phyloP scores from a whole-genome alignment of 345 rosid genomes.

The Microthlaspi erraticum region DNA sequence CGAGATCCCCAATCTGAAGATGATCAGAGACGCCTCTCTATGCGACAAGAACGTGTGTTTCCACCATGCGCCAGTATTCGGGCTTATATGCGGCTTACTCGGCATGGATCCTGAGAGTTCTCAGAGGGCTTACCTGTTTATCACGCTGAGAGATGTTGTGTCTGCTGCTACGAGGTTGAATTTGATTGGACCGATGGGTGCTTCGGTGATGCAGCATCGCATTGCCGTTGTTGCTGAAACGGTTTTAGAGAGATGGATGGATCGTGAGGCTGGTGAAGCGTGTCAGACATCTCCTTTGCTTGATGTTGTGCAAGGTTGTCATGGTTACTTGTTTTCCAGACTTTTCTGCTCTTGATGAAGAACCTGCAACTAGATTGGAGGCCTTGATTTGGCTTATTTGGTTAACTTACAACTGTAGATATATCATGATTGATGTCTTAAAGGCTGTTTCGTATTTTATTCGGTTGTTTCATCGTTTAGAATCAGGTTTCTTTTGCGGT shows the following conservation, averaged over 20 bases:
- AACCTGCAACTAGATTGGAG: too few species aligned
- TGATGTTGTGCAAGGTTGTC: slow-evolving; percentile 81
- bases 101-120: slow-evolving; percentile 64
- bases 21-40: slow-evolving; percentile 54
- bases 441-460: too few species aligned
- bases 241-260: slow-evolving; percentile 60
- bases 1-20: slow-evolving; percentile 62
- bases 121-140: slow-evolving; percentile 83
- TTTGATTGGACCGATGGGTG: slow-evolving; percentile 76
- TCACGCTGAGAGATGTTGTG: slow-evolving; percentile 71
- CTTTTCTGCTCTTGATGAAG: slow-evolving; percentile 75
- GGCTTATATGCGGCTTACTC: slow-evolving; percentile 75
- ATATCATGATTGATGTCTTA: too few species aligned
- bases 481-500: too few species aligned
- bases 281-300: slow-evolving; percentile 87
- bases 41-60: slow-evolving; percentile 47
- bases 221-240: slow-evolving; percentile 66
- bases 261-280: slow-evolving; percentile 69
- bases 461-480: too few species aligned
- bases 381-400: too few species aligned
- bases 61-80: slow-evolving; percentile 89
- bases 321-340: slow-evolving; percentile 79
- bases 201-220: slow-evolving; percentile 81
- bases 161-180: slow-evolving; percentile 94
- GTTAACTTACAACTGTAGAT: too few species aligned